Percentiles rank a stretch among this genome's conserved stretches.
These are phyloP conservation scores for Kandelia obovata DNA, from an alignment of 345 rosid genomes.

Conservation along the genomic window DNA sequence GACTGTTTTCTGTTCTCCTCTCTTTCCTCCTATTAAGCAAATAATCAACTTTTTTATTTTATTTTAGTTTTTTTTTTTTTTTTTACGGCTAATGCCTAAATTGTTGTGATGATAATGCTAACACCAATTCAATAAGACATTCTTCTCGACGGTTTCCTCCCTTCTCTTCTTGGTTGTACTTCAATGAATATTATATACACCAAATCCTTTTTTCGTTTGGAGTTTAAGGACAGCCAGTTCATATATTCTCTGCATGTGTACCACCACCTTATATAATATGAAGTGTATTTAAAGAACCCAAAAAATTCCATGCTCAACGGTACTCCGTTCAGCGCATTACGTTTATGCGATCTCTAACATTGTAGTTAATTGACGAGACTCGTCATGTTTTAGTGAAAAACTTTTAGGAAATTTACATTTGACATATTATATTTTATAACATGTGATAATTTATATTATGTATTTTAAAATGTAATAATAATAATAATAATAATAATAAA, in stretches of 20 bases:
- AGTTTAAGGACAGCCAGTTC: neutral
- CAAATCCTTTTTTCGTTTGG: slow-evolving; percentile 3
- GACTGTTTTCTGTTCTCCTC: neutral
- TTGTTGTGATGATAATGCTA: neutral
- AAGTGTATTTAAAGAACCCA: too few species aligned
- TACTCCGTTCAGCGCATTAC: slow-evolving; percentile 20
- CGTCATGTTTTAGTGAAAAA: neutral
- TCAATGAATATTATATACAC: slow-evolving; percentile 17
- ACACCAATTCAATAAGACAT: slow-evolving; percentile 30
- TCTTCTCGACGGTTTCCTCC: slow-evolving; percentile 26
- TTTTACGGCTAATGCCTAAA: too few species aligned
- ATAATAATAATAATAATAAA: too few species aligned
- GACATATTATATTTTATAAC: too few species aligned
- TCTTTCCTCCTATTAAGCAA: neutral
- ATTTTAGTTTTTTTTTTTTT: neutral
- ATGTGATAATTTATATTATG: too few species aligned
- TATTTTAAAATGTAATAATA: too few species aligned
- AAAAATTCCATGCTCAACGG: slow-evolving; percentile 22
- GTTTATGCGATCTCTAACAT: neutral
- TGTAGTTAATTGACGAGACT: slow-evolving; percentile 16
- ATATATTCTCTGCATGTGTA: slow-evolving; percentile 1
- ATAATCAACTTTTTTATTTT: neutral
- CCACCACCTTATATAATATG: neutral
- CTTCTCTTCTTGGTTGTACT: slow-evolving; percentile 19
- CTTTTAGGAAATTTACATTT: too few species aligned